A percentile compares a stretch with the other conserved stretches of the same genome.
Conservation (phyloP, 495 filamentous ascomycete species). For the Hypomontagnella submonticulosa region DNA sequence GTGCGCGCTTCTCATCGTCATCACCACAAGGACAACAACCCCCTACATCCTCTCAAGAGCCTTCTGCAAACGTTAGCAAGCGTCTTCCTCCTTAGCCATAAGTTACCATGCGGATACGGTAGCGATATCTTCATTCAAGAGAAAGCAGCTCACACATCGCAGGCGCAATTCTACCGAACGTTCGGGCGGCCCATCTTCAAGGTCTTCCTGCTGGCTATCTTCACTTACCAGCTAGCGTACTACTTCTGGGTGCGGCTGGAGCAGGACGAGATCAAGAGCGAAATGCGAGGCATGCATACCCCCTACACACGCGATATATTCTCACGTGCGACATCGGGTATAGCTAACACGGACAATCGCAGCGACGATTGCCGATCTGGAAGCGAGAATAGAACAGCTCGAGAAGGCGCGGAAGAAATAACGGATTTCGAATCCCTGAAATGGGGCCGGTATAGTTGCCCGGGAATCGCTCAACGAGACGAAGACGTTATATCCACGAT, state of each 20-base stretch:
- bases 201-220: slow-evolving; percentile 83
- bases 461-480: neutral
- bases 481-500: neutral
- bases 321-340: neutral
- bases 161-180: slow-evolving; percentile 80
- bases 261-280: slow-evolving; percentile 72
- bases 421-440: neutral
- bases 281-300: slow-evolving; percentile 60
- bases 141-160: slow-evolving; percentile 10
- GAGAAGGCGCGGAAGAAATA: slow-evolving; percentile 41
- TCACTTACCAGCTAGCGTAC: slow-evolving; percentile 88
- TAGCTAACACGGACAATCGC: slow-evolving; percentile 19
- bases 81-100: too few species aligned
- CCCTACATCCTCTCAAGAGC: slow-evolving; percentile 2
- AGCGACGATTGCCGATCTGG: slow-evolving; percentile 50
- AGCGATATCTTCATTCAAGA: too few species aligned
- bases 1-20: slow-evolving; percentile 39
- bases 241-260: slow-evolving; percentile 91
- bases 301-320: neutral
- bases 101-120: too few species aligned
- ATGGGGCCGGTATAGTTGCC: neutral
- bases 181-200: slow-evolving; percentile 86
- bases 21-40: slow-evolving; percentile 8
- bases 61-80: slow-evolving; percentile 42
- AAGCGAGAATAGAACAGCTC: slow-evolving; percentile 47